These are phyloP conservation scores for Phylloporus arenicola DNA, from an alignment of 768 basidiomycete genomes.

Conservation along the genomic window DNA sequence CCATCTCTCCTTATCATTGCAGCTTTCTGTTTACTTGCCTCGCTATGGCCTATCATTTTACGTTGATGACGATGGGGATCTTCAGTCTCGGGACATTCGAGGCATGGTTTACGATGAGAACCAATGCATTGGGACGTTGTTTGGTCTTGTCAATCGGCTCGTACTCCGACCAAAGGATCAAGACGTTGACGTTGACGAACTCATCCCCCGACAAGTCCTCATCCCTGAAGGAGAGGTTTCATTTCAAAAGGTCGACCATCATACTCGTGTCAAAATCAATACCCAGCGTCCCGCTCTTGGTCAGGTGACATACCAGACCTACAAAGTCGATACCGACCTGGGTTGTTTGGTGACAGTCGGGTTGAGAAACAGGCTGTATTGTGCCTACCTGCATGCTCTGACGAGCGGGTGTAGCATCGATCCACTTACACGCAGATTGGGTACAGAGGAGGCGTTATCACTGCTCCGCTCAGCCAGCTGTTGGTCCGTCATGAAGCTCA, in stretches of 20 bases:
- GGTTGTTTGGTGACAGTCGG: conserved; percentile 16
- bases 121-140: conserved; percentile 40
- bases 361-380: conserved; percentile 30
- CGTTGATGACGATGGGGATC: conserved; percentile 24
- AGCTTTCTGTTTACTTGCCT: conserved; percentile 32
- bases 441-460: conserved; percentile 26
- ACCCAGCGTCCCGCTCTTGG: background rate
- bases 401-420: conserved; percentile 37
- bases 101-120: conserved; percentile 36
- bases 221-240: conserved; percentile 36
- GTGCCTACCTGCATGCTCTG: conserved; percentile 42
- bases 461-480: conserved; percentile 35
- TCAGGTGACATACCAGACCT: conserved; percentile 20
- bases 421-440: conserved; percentile 31
- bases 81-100: conserved; percentile 39
- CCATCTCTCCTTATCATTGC: background rate
- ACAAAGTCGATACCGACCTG: conserved; percentile 25
- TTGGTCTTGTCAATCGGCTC: conserved; percentile 38
- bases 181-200: background rate
- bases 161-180: conserved; percentile 32
- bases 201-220: conserved; percentile 23
- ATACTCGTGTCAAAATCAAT: conserved; percentile 8
- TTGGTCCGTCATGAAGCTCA: conserved; percentile 35
- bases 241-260: conserved; percentile 23
- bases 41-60: conserved; percentile 40